A percentile compares a stretch with the other conserved stretches of the same genome.
Conservation (phyloP, 116 monocot species). For the Zostera marina region DNA sequence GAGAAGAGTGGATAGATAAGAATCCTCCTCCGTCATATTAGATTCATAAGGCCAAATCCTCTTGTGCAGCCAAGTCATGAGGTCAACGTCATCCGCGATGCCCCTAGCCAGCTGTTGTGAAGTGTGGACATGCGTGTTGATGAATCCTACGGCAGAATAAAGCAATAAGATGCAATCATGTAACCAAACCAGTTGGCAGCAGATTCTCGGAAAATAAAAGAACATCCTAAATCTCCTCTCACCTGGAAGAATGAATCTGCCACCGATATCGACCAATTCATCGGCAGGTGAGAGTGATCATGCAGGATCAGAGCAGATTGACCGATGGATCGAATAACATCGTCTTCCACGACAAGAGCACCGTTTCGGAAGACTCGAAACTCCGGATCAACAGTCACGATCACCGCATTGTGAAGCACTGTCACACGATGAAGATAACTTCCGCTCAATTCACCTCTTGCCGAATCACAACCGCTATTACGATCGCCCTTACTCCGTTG, state of each 20-base stretch:
- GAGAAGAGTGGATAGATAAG: slow-evolving; percentile 70
- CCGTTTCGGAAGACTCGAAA: slow-evolving; percentile 57
- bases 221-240: background rate
- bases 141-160: slow-evolving; percentile 29
- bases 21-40: slow-evolving; percentile 75
- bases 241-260: slow-evolving; percentile 68
- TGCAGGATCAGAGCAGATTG: slow-evolving; percentile 33
- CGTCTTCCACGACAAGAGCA: slow-evolving; percentile 40
- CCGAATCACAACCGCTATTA: background rate
- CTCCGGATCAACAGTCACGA: slow-evolving; percentile 59
- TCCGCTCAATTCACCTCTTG: background rate
- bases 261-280: slow-evolving; percentile 43
- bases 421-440: slow-evolving; percentile 3
- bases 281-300: slow-evolving; percentile 29
- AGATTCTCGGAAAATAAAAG: background rate
- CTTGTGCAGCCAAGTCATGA: slow-evolving; percentile 81
- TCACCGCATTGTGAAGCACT: slow-evolving; percentile 53
- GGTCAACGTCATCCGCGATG: slow-evolving; percentile 83
- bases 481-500: background rate
- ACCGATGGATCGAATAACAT: slow-evolving; percentile 47
- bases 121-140: slow-evolving; percentile 96
- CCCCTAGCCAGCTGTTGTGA: slow-evolving; percentile 90
- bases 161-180: background rate
- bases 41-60: slow-evolving; percentile 93
- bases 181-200: too few relatives aligned